Evolutionary conservation across 805 yeast genomes (phyloP).

Genomic region (Pichia paraexigua): DNA sequence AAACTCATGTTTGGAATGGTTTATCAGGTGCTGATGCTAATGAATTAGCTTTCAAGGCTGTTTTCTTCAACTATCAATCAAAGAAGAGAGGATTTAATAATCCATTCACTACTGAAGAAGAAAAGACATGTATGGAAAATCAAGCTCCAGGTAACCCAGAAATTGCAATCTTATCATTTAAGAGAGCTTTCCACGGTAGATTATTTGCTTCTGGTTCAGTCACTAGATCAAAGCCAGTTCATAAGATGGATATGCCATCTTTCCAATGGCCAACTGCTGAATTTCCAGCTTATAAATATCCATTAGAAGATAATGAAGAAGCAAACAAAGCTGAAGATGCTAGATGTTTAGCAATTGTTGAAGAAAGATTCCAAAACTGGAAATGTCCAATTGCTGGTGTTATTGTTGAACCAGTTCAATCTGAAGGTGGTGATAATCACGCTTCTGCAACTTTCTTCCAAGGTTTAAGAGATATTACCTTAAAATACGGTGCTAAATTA

Average conservation of each 20-base stretch:
- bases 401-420: constrained; percentile 84
- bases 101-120: constrained; percentile 64
- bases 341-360: constrained; percentile 72
- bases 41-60: constrained; percentile 84
- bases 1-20: constrained; percentile 68
- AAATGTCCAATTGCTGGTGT: constrained; percentile 77
- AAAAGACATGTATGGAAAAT: constrained; percentile 67
- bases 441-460: constrained; percentile 74
- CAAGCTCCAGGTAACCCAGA: constrained; percentile 85
- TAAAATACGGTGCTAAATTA: constrained; percentile 59
- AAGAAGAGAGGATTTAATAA: constrained; percentile 55
- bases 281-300: constrained; percentile 66
- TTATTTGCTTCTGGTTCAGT: constrained; percentile 85
- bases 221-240: constrained; percentile 91
- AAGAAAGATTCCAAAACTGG: constrained; percentile 61
- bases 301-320: constrained; percentile 83
- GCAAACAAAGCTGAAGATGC: constrained; percentile 67
- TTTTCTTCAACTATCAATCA: constrained; percentile 71
- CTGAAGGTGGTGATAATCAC: constrained; percentile 90
- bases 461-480: constrained; percentile 69
- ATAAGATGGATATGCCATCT: constrained; percentile 86
- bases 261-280: constrained; percentile 97
- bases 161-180: constrained; percentile 77
- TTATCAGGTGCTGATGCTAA: constrained; percentile 84
- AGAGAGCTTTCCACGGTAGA: constrained; percentile 91